These are phyloP conservation scores for Achaetomium macrosporum DNA, from an alignment of 2,329 filamentous ascomycete species.

Conservation along the genomic window DNA sequence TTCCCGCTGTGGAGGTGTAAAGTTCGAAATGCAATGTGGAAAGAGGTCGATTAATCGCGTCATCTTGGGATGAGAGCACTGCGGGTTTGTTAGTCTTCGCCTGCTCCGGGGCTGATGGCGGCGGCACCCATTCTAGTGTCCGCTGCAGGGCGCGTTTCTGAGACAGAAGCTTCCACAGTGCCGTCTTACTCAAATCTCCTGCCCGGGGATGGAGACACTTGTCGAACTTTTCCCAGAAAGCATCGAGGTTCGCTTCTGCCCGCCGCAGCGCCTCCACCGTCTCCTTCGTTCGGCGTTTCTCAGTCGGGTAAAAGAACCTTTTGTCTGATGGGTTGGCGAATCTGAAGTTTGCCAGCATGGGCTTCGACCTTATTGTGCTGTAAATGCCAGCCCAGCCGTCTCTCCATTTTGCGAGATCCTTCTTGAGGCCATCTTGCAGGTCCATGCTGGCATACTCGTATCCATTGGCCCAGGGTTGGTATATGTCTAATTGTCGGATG, in stretches of 20 bases:
- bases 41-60: conserved; percentile 19
- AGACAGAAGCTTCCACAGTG: conserved; percentile 28
- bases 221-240: conserved; percentile 39
- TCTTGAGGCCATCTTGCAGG: conserved; percentile 23
- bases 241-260: conserved; percentile 44
- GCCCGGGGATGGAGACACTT: conserved; percentile 13
- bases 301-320: conserved; percentile 39
- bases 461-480: conserved; percentile 42
- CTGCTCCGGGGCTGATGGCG: conserved; percentile 12
- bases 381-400: background rate
- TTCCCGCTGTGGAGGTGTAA: background rate
- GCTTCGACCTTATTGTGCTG: background rate
- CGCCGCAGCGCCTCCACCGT: conserved; percentile 38
- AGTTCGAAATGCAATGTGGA: conserved; percentile 24
- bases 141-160: conserved; percentile 37
- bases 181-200: conserved; percentile 26
- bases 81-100: background rate
- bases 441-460: conserved; percentile 32
- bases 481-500: conserved; percentile 39
- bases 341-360: background rate
- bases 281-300: conserved; percentile 41
- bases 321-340: conserved; percentile 32
- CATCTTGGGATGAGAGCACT: background rate
- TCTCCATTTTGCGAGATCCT: conserved; percentile 23
- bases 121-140: conserved; percentile 44